Base-by-base conservation (phyloP, 1,284 basidiomycete genomes). In the Cerioporus squamosus region DNA sequence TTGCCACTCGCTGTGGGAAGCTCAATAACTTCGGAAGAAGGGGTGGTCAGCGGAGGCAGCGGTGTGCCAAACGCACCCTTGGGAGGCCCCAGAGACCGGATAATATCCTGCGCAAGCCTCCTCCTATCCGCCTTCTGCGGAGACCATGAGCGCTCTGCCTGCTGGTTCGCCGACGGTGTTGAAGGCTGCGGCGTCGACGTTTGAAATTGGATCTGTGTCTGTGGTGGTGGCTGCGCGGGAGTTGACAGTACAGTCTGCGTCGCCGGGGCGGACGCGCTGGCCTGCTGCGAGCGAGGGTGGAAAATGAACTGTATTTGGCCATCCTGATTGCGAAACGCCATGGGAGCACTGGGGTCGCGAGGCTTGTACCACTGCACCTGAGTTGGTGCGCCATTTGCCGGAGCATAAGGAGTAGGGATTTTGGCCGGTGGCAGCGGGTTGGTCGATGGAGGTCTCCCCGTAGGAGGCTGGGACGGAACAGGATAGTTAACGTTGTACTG, bases 81-180 rank as follows among this genome's bases (percentile, higher is more conserved):
- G 10, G 66, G 63, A 54, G 68, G 69, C 9, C 76, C 73, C 5
- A 81, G 67, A 9, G 79, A 75, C 5, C 73, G 74, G 15, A 81
- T 57, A 23, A 81, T 71, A 59, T 81, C 80, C 39, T 68, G 73
- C 15, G 80, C 81, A 20, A 81, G 68, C 36, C 74, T 76, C 18
- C 65, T 69, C 57, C 66, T 76, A 51, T 78, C 72, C 3, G 74
- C 77, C 24, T 75, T 69, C 31, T 69, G 70, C 3, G 79, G 77
- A 1, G 73, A 72, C 59, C 70, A 62, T 6, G 57, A 43, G 20
- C 48, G 57, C 7, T 26, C 70, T 22, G 53, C 38, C n/a, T 23
- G 55, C 20, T 46, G 36, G 12, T 52, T 31, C 5, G 45, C 40
- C 2, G 33, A 23, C 14, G 48, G 49, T 22, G 39, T 36, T 15